Evolutionary conservation across 2,329 filamentous ascomycete species (phyloP).

Genomic region (Colletotrichum theobromicola): DNA sequence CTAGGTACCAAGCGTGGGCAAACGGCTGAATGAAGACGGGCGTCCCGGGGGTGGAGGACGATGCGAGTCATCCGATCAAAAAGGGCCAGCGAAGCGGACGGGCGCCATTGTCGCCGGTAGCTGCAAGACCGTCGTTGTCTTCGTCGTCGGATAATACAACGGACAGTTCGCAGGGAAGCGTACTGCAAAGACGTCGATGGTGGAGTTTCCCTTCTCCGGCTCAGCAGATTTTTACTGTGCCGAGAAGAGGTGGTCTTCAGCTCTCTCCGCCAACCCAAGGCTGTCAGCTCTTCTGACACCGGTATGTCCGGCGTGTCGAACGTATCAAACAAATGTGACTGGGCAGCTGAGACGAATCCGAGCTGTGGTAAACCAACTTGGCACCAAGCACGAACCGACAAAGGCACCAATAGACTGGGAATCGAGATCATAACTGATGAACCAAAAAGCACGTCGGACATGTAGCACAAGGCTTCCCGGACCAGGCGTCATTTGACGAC

Average conservation of each 20-base stretch:
- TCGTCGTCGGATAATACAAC: neutral
- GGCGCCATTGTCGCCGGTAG: neutral
- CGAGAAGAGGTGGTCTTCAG: neutral
- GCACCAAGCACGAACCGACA: neutral
- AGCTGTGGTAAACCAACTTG: neutral
- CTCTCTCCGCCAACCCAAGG: neutral
- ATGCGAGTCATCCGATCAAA: constrained; percentile 12
- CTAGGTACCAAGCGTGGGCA: neutral
- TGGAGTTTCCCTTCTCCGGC: neutral
- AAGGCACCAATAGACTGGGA: neutral
- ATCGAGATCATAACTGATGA: neutral
- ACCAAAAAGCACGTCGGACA: neutral
- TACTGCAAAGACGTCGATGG: neutral
- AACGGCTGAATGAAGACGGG: neutral
- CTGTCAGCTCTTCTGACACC: constrained; percentile 2
- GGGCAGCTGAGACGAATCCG: constrained; percentile 4
- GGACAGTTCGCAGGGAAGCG: neutral
- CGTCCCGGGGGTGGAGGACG: neutral
- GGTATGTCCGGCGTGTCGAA: neutral
- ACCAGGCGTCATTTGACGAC: neutral
- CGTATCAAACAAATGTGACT: neutral
- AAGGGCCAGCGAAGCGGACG: neutral
- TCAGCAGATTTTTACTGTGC: neutral
- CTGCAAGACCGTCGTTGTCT: neutral
- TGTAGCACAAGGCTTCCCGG: neutral